phyloP scores from a whole-genome alignment of 208 protist genomes.

The Trypanosoma platydactyli region DNA sequence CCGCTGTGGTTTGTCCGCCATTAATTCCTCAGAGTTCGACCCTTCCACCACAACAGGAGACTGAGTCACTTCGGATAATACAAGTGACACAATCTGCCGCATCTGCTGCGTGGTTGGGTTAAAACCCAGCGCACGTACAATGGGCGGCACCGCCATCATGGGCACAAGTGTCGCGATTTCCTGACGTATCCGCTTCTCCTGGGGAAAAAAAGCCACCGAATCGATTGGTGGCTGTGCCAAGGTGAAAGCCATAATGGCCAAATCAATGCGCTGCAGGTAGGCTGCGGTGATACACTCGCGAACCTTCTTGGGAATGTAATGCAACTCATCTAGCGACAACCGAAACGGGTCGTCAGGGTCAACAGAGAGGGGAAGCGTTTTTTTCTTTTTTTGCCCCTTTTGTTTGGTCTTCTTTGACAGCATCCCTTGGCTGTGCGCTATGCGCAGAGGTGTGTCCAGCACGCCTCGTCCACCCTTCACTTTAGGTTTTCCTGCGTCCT shows the following conservation, averaged over 20 bases:
- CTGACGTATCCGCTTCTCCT: neutral
- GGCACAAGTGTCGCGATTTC: slow-evolving; percentile 20
- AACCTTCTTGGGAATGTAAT: slow-evolving; percentile 45
- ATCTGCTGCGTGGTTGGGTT: slow-evolving; percentile 51
- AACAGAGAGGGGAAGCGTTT: slow-evolving; percentile 24
- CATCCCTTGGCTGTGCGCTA: slow-evolving; percentile 15
- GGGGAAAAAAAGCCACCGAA: neutral
- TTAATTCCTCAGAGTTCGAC: too few relatives aligned
- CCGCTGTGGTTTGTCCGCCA: neutral
- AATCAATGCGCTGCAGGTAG: slow-evolving; percentile 16
- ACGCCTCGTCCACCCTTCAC: neutral
- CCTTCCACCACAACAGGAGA: too few relatives aligned
- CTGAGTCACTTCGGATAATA: neutral
- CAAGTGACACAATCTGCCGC: slow-evolving; percentile 20
- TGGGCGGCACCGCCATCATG: slow-evolving; percentile 30
- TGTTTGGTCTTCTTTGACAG: slow-evolving; percentile 36
- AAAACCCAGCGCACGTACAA: slow-evolving; percentile 50
- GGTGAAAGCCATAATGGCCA: slow-evolving; percentile 29
- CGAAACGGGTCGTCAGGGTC: slow-evolving; percentile 53
- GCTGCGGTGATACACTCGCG: slow-evolving; percentile 12
- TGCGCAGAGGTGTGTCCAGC: neutral
- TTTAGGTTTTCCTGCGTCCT: slow-evolving; percentile 1
- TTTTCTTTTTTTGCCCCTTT: slow-evolving; percentile 27
- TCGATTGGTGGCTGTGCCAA: slow-evolving; percentile 12
- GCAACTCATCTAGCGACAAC: slow-evolving; percentile 35